Evolutionary conservation across 176 grass and related monocot genomes (phyloP), one percentile per base, ranked within the genome.

Genomic region (Pontederia paniculata): DNA sequence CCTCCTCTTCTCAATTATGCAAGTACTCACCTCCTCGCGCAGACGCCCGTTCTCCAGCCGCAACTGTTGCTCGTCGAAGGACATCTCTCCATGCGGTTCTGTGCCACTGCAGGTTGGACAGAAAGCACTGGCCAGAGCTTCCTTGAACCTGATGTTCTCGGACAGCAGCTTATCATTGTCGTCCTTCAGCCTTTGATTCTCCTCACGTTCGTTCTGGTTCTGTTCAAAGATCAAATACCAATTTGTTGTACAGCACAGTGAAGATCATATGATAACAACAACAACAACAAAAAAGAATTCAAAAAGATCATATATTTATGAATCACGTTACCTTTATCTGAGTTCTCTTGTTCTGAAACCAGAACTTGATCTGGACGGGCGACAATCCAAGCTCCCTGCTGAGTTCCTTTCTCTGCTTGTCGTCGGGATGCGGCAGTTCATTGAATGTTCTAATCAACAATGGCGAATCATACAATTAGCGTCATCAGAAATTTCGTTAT

Each of bases 121-220:
- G 31, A 59, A 17, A 10, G 14, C 22, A 31, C 22, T 66, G 5
- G 0, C 37, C 0, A 62, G 44, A 1, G 49, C 42, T 42, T 63
- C 42, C 50, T 60, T 81, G n/a, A 89, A 23, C 50, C 25, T 78
- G 2, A 19, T 46, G 67, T 73, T 85, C 46, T 85, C 77, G 3
- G 56, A 53, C 54, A 14, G 57, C 17, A 89, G 81, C 31, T 58
- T 68, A 5, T 85, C 71, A 25, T 85, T 89, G 57, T 76, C 74
- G 14, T 78, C 60, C 25, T 68, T 77, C 54, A 89, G 54, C 67
- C 55, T 71, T 9, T 70, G 77, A 45, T 69, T 89, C 25, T 89
- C 77, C 62, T 89, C 75, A 15, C 55, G 81, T 55, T 62, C 74
- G 53, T 16, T 68, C 0, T 76, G 16, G 43, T 67, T 58, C 86